Base-by-base conservation (phyloP, 345 rosid genomes). In the Gossypium longicalyx region DNA sequence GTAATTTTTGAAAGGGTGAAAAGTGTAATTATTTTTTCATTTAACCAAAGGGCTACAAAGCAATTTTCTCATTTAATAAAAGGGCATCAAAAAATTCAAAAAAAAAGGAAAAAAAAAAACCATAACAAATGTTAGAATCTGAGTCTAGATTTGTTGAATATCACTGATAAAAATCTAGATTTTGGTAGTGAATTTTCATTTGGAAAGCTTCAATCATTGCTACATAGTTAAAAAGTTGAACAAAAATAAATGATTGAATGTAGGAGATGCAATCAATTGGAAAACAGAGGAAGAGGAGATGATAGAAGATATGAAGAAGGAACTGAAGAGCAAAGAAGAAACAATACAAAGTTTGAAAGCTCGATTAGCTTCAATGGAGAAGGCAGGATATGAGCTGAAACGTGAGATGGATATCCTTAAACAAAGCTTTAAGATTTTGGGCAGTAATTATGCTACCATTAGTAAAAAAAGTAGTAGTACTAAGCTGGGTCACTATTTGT, bases 361-460 rank as follows among this genome's bases (percentile, higher is more conserved):
- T n/a, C 73, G 64, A 63, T 47, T 89, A 72, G 83, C 70, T 65
- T 75, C 82, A 8, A 78, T 77, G 78, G 92, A 92, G 81, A 76
- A 59, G 41, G 38, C 25, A 59, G 17, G 64, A 12, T 59, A 11
- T 25, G 41, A 59, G 38, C 25, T 16, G 71, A 85, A 85, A 76
- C 82, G 87, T 73, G 94, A 90, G 56, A 75, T 85, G 27, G 97
- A 90, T 83, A 85, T 92, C 41, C 83, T 92, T 62, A 86, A 90
- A 73, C 97, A 92, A 82, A 90, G 92, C 79, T 77, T 88, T 75
- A 84, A 84, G 64, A 92, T 92, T 71, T 78, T 87, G 77, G 83
- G 82, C 77, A 60, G 62, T 70, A 75, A 72, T 25, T 68, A 49
- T 38, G 7, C 13, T 67, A 13, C 19, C 16, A 47, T 0, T 8